phyloP scores from a whole-genome alignment of 345 rosid genomes.

The Populus euphratica region DNA sequence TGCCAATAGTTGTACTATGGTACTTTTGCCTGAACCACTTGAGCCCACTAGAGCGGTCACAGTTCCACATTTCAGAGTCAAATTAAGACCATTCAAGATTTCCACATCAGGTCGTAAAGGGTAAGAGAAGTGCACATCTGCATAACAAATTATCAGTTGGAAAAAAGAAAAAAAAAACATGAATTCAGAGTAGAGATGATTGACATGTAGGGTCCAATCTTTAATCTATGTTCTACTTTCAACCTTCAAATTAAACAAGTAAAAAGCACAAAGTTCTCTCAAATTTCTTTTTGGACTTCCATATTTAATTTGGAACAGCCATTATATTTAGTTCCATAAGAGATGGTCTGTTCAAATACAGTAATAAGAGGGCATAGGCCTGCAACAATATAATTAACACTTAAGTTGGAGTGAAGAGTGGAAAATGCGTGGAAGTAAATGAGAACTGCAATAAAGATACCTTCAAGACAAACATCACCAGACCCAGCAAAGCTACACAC shows the following conservation, averaged over 20 bases:
- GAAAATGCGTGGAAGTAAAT: background rate
- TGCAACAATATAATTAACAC: background rate
- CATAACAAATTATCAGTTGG: conserved; percentile 25
- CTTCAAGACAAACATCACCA: conserved; percentile 82
- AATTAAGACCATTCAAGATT: conserved; percentile 65
- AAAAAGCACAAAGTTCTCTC: background rate
- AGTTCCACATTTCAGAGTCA: conserved; percentile 70
- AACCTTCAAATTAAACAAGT: background rate
- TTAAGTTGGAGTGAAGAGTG: background rate
- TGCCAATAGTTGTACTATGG: conserved; percentile 87
- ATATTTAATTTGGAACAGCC: conserved; percentile 5
- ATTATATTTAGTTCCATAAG: background rate
- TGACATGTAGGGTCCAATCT: background rate
- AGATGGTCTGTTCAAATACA: background rate
- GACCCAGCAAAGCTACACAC: conserved; percentile 69
- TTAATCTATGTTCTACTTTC: background rate
- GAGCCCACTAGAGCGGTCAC: conserved; percentile 93
- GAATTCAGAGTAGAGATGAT: background rate
- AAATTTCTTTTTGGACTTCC: background rate
- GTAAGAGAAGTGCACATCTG: conserved; percentile 86
- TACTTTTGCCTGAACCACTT: conserved; percentile 98
- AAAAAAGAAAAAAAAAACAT: background rate
- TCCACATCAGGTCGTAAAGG: conserved; percentile 78
- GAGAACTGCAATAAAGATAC: conserved; percentile 31
- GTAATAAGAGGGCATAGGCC: background rate